phyloP scores from a whole-genome alignment of 2,329 filamentous ascomycete genomes.

The Stagonosporopsis tanaceti region DNA sequence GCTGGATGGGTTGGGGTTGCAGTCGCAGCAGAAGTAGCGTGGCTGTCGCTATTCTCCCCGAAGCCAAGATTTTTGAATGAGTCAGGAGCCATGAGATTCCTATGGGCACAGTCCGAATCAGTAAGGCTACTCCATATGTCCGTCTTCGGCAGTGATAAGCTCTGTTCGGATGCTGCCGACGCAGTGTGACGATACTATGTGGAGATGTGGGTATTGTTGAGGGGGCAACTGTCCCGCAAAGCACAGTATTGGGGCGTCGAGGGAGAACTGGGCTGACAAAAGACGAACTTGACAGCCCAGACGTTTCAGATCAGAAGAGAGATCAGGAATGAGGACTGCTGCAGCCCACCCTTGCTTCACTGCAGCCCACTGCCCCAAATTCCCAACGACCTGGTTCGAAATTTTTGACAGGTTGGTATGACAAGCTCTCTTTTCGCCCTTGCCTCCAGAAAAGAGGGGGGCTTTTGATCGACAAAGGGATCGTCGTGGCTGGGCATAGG shows the following conservation, averaged over 20 bases:
- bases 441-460: constrained; percentile 16
- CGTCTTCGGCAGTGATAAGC: constrained; percentile 21
- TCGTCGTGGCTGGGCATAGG: constrained; percentile 16
- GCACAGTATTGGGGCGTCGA: constrained; percentile 20
- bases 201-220: constrained; percentile 26
- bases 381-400: constrained; percentile 39
- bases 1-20: constrained; percentile 39
- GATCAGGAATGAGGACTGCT: constrained; percentile 30
- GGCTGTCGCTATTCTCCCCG: constrained; percentile 56
- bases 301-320: constrained; percentile 41
- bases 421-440: constrained; percentile 38
- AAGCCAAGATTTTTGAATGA: constrained; percentile 95
- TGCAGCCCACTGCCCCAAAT: constrained; percentile 19
- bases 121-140: constrained; percentile 18
- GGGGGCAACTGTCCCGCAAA: constrained; percentile 24
- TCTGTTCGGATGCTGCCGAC: constrained; percentile 35
- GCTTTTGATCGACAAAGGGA: constrained; percentile 12
- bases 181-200: constrained; percentile 33
- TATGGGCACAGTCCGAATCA: constrained; percentile 33
- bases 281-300: constrained; percentile 31
- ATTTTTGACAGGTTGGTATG: constrained; percentile 45
- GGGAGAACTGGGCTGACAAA: constrained; percentile 26
- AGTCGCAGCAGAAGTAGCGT: constrained; percentile 25
- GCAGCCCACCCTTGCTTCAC: constrained; percentile 36
- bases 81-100: constrained; percentile 95